Percentiles rank a stretch among this genome's conserved stretches.
Conservation (phyloP, 352 stramenopile species). For the Globisporangium cylindrosporum region DNA sequence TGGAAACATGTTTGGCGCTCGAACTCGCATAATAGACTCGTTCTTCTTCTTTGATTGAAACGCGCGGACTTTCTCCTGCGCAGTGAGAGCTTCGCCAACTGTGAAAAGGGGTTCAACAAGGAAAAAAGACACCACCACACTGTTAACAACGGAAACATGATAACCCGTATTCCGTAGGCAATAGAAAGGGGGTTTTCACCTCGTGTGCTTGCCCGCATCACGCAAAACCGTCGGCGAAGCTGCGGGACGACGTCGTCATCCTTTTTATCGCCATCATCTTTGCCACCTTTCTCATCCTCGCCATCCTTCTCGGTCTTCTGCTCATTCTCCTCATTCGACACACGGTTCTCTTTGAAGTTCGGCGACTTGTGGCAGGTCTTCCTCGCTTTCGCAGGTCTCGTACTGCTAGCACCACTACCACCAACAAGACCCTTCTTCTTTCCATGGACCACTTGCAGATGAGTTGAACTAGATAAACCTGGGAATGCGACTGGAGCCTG, state of each 20-base stretch:
- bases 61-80: slow-evolving; percentile 3
- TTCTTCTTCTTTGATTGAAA: slow-evolving; percentile 3
- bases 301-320: neutral
- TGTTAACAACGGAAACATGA: neutral
- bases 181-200: slow-evolving; percentile 17
- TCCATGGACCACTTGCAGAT: neutral
- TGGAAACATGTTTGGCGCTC: slow-evolving; percentile 18
- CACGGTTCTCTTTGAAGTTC: neutral
- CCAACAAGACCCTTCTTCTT: neutral
- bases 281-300: neutral
- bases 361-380: neutral
- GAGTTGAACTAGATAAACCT: neutral
- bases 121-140: neutral
- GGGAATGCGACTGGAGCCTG: neutral
- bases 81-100: slow-evolving; percentile 10
- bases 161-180: neutral
- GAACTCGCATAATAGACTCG: neutral
- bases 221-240: slow-evolving; percentile 22
- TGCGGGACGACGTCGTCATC: slow-evolving; percentile 9
- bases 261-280: neutral
- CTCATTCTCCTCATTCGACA: neutral
- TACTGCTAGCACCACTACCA: neutral
- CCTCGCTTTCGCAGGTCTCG: neutral
- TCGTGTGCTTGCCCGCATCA: slow-evolving; percentile 33
- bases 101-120: neutral